Evolutionary conservation across 768 basidiomycete species (phyloP).

Genomic region (Russula olivacea): DNA sequence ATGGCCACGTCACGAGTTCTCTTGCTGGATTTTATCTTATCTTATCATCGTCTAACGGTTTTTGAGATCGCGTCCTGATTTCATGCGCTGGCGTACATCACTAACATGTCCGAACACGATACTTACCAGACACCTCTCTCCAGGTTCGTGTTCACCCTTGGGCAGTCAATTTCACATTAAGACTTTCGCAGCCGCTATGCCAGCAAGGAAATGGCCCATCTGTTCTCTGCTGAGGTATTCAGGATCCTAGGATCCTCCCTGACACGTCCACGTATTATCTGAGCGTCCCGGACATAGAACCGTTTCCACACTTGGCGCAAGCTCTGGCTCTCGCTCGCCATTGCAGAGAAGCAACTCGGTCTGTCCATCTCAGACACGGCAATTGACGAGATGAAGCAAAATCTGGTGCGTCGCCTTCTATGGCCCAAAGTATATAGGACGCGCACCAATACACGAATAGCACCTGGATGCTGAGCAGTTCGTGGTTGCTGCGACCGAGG

Average conservation of each 20-base stretch:
- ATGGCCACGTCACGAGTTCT: slow-evolving; percentile 23
- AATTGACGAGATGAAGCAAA: slow-evolving; percentile 89
- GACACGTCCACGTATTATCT: not conserved
- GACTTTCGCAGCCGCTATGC: slow-evolving; percentile 81
- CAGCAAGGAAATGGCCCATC: slow-evolving; percentile 95
- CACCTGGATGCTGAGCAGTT: slow-evolving; percentile 85
- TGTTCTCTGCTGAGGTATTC: slow-evolving; percentile 90
- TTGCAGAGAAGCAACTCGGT: slow-evolving; percentile 94
- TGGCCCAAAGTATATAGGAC: not conserved
- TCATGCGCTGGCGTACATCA: not conserved
- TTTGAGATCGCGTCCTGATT: not conserved
- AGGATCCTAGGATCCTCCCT: not conserved
- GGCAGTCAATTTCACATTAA: not conserved
- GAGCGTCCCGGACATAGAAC: slow-evolving; percentile 47
- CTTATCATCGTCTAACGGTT: not conserved
- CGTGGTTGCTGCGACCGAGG: slow-evolving; percentile 84
- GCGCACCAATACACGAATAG: slow-evolving; percentile 35
- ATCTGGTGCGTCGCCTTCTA: slow-evolving; percentile 56
- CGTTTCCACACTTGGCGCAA: slow-evolving; percentile 93
- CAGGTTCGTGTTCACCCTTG: not conserved
- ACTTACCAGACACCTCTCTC: slow-evolving; percentile 21
- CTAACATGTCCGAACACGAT: slow-evolving; percentile 14
- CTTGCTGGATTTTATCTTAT: slow-evolving; percentile 8
- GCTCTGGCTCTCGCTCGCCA: slow-evolving; percentile 94
- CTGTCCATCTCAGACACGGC: slow-evolving; percentile 85